Conservation (phyloP, 495 filamentous ascomycete species). For the Apodospora peruviana region DNA sequence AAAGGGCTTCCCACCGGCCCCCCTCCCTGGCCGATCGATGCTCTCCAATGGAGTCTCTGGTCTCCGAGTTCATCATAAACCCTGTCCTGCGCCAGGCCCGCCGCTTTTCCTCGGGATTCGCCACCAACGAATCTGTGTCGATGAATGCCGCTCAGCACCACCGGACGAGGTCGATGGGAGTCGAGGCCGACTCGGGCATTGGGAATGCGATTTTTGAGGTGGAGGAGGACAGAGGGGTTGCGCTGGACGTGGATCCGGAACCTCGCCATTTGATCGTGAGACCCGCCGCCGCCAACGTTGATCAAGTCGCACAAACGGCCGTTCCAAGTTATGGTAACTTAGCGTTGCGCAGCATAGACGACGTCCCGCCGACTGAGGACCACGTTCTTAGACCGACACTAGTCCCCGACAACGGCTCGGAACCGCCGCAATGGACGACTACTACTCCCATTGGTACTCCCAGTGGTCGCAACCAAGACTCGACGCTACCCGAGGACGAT, state of each 20-base stretch:
- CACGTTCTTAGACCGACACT: no score
- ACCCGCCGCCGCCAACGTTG: no score
- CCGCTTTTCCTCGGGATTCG: conserved; percentile 51
- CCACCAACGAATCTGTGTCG: conserved; percentile 21
- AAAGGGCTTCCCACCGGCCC: no score
- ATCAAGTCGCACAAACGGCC: no score
- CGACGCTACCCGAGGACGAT: conserved; percentile 77
- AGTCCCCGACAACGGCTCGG: no score
- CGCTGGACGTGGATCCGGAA: no score
- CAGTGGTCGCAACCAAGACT: neutral
- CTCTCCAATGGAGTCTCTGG: conserved; percentile 65
- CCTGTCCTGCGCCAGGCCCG: conserved; percentile 71
- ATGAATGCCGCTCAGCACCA: conserved; percentile 1
- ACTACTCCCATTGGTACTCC: neutral
- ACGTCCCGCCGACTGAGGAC: no score
- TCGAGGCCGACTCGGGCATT: neutral
- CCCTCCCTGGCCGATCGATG: no score
- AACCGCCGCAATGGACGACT: neutral
- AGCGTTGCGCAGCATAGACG: no score
- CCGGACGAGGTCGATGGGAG: conserved; percentile 11
- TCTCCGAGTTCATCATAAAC: conserved; percentile 70
- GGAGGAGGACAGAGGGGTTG: neutral
- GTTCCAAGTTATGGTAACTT: no score
- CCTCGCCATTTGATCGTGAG: no score
- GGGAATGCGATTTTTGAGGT: conserved; percentile 19